These are phyloP conservation scores for Xylaria curta DNA, from an alignment of 495 filamentous ascomycete genomes.

Conservation along the genomic window DNA sequence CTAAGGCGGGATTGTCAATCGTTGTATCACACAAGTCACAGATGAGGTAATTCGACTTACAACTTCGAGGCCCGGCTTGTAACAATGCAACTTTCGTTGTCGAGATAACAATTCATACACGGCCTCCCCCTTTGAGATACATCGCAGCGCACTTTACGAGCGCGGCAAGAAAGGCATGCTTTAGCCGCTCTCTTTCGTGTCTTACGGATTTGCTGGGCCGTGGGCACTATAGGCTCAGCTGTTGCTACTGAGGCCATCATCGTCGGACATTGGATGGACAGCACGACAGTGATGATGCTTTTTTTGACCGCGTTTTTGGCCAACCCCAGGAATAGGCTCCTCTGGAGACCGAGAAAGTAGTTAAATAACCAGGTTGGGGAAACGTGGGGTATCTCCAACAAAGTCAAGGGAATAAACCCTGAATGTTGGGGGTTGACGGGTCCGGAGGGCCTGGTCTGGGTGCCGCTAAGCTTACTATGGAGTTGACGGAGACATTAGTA, in stretches of 20 bases:
- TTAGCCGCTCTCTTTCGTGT: slow-evolving; percentile 50
- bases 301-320: not conserved
- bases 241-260: slow-evolving; percentile 20
- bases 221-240: not conserved
- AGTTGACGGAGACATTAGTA: slow-evolving; percentile 8
- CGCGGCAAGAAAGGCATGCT: slow-evolving; percentile 57
- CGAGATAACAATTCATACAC: slow-evolving; percentile 57
- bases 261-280: not conserved
- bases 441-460: not conserved
- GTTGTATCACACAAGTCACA: not conserved
- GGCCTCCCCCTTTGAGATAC: slow-evolving; percentile 55
- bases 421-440: slow-evolving; percentile 11
- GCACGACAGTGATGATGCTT: not conserved
- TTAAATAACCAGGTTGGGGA: slow-evolving; percentile 18
- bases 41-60: slow-evolving; percentile 31
- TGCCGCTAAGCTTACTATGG: slow-evolving; percentile 9
- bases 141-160: slow-evolving; percentile 60
- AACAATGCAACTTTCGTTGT: slow-evolving; percentile 44
- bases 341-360: slow-evolving; percentile 19
- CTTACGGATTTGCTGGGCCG: slow-evolving; percentile 28
- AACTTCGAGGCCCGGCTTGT: slow-evolving; percentile 51
- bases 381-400: slow-evolving; percentile 24
- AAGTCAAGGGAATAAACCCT: not conserved
- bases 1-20: slow-evolving; percentile 26
- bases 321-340: not conserved